These are phyloP conservation scores for Suillus lakei DNA, from an alignment of 768 basidiomycete genomes.

Conservation along the genomic window DNA sequence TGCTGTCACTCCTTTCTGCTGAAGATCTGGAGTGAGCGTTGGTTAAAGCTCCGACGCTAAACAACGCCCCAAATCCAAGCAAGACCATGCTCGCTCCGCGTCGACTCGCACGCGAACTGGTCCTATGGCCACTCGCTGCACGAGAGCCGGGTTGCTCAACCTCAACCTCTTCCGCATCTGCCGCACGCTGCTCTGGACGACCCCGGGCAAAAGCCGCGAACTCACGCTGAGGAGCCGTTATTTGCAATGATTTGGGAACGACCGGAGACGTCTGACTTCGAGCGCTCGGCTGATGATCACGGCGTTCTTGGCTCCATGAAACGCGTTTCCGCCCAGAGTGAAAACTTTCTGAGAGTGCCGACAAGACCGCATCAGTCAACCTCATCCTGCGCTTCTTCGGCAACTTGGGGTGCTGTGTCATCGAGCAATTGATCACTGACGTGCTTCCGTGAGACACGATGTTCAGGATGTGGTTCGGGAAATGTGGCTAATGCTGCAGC, in stretches of 20 bases:
- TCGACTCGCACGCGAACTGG: slow-evolving; percentile 66
- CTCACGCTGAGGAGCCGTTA: slow-evolving; percentile 30
- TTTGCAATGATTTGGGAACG: slow-evolving; percentile 40
- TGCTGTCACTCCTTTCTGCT: slow-evolving; percentile 32
- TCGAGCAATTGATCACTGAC: slow-evolving; percentile 30
- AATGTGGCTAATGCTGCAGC: slow-evolving; percentile 73
- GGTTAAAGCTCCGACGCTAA: slow-evolving; percentile 63
- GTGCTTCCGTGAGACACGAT: slow-evolving; percentile 36
- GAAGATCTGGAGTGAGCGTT: slow-evolving; percentile 33
- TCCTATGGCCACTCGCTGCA: slow-evolving; percentile 25
- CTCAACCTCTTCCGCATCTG: slow-evolving; percentile 30
- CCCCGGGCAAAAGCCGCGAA: slow-evolving; percentile 43
- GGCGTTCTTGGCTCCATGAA: slow-evolving; percentile 70
- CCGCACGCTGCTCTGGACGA: slow-evolving; percentile 47
- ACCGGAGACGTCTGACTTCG: slow-evolving; percentile 39
- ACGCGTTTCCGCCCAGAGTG: slow-evolving; percentile 76
- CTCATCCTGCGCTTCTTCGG: slow-evolving; percentile 42
- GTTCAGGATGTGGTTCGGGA: slow-evolving; percentile 51
- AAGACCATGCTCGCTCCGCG: slow-evolving; percentile 82
- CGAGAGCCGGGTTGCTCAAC: slow-evolving; percentile 20
- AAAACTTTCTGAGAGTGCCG: slow-evolving; percentile 73
- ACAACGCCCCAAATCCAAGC: slow-evolving; percentile 75
- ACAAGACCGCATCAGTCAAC: slow-evolving; percentile 55
- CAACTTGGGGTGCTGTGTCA: slow-evolving; percentile 19
- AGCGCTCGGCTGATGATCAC: slow-evolving; percentile 35